phyloP scores from a whole-genome alignment of 495 filamentous ascomycete species.

The Geoglossum glabrum region DNA sequence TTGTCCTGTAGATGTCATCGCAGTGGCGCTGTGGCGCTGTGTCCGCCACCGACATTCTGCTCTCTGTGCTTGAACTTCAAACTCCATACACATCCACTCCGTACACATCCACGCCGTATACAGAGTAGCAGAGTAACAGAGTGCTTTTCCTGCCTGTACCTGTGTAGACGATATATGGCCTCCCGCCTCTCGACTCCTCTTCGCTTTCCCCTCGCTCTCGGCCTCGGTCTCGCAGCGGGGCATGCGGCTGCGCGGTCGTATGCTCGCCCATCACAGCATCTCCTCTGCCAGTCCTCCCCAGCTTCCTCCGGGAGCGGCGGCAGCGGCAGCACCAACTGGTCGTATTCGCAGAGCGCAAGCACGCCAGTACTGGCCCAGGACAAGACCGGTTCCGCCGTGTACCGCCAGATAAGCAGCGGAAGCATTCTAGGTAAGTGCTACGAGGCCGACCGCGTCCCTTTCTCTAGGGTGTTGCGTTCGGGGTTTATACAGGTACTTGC shows the following conservation, averaged over 20 bases:
- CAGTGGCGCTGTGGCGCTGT: too few species aligned
- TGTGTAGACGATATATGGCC: constrained; percentile 5
- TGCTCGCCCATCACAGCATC: constrained; percentile 3
- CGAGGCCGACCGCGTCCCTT: not conserved
- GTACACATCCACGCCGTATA: too few species aligned
- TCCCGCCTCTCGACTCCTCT: constrained; percentile 8
- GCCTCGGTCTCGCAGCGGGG: not conserved
- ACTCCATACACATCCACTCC: too few species aligned
- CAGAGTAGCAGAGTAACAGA: too few species aligned
- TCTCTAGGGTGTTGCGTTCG: too few species aligned
- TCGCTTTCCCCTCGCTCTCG: constrained; percentile 1
- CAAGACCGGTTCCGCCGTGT: constrained; percentile 9
- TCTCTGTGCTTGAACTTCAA: too few species aligned
- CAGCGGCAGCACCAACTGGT: constrained; percentile 9
- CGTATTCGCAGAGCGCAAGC: constrained; percentile 14
- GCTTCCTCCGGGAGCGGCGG: constrained; percentile 3
- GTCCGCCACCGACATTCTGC: too few species aligned
- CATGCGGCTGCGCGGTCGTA: constrained; percentile 6
- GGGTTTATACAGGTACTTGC: too few species aligned
- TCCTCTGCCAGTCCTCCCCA: constrained; percentile 2
- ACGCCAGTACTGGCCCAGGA: constrained; percentile 9
- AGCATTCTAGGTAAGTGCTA: constrained; percentile 12
- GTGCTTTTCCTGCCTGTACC: too few species aligned
- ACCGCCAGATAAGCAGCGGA: constrained; percentile 15
- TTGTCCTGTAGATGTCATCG: too few species aligned